Base-by-base conservation (phyloP, 2,329 filamentous ascomycete genomes). In the Arachnopeziza araneosa region DNA sequence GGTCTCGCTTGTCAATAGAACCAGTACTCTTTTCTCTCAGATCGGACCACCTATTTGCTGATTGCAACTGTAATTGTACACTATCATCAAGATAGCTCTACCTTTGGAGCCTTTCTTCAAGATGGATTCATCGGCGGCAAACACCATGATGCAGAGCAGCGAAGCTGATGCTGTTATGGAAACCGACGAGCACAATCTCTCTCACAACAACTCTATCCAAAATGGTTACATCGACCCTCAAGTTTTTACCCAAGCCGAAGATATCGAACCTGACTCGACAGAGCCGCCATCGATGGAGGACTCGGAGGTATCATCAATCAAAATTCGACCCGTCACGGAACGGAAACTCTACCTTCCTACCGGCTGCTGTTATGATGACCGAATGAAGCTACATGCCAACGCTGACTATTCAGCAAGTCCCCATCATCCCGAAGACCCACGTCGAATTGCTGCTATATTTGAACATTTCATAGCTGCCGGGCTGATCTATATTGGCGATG, bases 311-410 rank as follows among this genome's bases (percentile, higher is more conserved):
- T 60, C 64, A 24, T 54, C 55, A 50, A 22, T 51, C 56, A 36
- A 57, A 61, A 22, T 5, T 49, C 10, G 52, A 51, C 19, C 51
- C 22, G 26, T 60, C 17, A 44, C 24, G 7, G 17, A 56, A 32
- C 62, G 68, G 22, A 67, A 57, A 58, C 57, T 59, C 2, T 61
- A 57, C 44, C 63, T 90, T 1, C 84, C 88, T 0, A 93, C 89
- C 0, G 90, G 90, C 2, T 85, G 89, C 63, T 93, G 90, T 66
- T 99, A 98, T 72, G 95, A 99, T 76, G 87, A 91, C 60, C 86
- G 93, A 32, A 99, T 99, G 95, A 91, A 95, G 62, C 89, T 96
- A 62, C 95, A 99, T 73, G 90, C 92, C 58, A 96, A 97, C 71
- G 86, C 90, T 19, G 87, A 91, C 72, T 88, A 85, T 70, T 84